Base-by-base conservation (phyloP, 768 basidiomycete species). In the Trametes cingulata region DNA sequence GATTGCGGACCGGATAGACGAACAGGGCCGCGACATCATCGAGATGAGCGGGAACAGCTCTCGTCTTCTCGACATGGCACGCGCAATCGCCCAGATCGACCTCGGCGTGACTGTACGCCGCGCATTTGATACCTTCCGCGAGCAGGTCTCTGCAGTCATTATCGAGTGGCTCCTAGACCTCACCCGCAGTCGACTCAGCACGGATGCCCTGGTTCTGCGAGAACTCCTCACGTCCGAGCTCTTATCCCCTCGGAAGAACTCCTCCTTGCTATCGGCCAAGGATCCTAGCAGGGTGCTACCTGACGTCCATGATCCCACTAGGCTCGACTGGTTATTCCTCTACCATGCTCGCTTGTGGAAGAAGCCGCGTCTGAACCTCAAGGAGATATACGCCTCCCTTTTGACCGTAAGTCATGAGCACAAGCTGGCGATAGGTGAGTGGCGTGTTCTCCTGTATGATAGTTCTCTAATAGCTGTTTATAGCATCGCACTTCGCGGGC, bases 261-360 rank as follows among this genome's bases (percentile, higher is more conserved):
- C 77, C 40, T 75, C 77, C 17, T 78, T 77, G 56, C 77, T 77
- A 25, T 68, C 77, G 43, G 78, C 75, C 33, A 62, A 67, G 19
- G 73, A 74, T 36, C 71, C 56, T 58, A 67, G 40, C 62, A 77
- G 72, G 43, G 63, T 70, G 17, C 61, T 75, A 35, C 68, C 75
- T 1, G 78, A 81, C 39, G 68, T 79, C 19, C 57, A 58, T 5
- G 80, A 83, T 65, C 79, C 86, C 0, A 83, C 84, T 8, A 75
- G 92, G 51, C 71, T 94, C 22, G 90, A 93, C 61, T 87, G 85
- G 72, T 71, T 93, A 62, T 86, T 93, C 64, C 69, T 93, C 29
- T 93, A 91, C 67, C 93, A 95, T 68, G 84, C 90, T 6, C 82
- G 85, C 56, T 78, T 94, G 14, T 94, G 93, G 93, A 94, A 93